A percentile compares a stretch with the other conserved stretches of the same genome.
These are phyloP conservation scores for Scytalidium lignicola DNA, from an alignment of 2,329 filamentous ascomycete genomes.

Conservation along the genomic window DNA sequence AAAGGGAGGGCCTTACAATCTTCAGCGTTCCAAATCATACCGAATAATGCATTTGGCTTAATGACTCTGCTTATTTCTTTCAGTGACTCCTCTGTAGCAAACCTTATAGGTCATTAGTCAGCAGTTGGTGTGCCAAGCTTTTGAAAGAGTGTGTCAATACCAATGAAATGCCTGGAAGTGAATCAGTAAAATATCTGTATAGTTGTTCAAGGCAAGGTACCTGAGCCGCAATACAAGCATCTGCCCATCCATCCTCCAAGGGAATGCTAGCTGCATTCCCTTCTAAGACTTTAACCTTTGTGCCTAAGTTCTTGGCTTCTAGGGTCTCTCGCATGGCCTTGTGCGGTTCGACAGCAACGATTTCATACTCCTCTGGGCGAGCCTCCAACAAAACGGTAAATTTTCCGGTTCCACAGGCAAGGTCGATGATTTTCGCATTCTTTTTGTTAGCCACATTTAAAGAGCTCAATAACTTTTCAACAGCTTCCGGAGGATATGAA, in stretches of 20 bases:
- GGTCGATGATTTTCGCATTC: conserved; percentile 52
- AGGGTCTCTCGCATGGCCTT: conserved; percentile 60
- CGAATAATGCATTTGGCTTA: conserved; percentile 54
- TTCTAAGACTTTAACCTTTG: conserved; percentile 39
- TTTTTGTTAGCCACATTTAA: conserved; percentile 44
- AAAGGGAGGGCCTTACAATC: conserved; percentile 46
- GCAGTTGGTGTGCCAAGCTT: background rate
- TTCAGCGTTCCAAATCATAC: conserved; percentile 70
- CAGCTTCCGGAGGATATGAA: conserved; percentile 55
- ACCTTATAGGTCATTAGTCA: conserved; percentile 43
- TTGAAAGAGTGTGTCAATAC: conserved; percentile 5
- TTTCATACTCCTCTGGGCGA: conserved; percentile 51
- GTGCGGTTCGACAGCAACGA: conserved; percentile 62
- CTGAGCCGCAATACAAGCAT: conserved; percentile 64
- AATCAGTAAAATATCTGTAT: conserved; percentile 3
- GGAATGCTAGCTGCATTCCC: conserved; percentile 56
- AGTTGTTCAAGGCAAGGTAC: conserved; percentile 36
- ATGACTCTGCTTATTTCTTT: conserved; percentile 63
- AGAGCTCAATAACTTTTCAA: conserved; percentile 51
- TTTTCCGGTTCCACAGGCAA: conserved; percentile 66
- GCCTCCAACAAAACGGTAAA: conserved; percentile 59
- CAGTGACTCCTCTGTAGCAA: conserved; percentile 58
- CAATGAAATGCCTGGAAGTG: conserved; percentile 41
- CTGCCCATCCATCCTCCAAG: conserved; percentile 52
- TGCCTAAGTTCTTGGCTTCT: conserved; percentile 48